These are phyloP conservation scores for Citrullus colocynthis DNA, from an alignment of 306 rosid genomes.

Conservation along the genomic window DNA sequence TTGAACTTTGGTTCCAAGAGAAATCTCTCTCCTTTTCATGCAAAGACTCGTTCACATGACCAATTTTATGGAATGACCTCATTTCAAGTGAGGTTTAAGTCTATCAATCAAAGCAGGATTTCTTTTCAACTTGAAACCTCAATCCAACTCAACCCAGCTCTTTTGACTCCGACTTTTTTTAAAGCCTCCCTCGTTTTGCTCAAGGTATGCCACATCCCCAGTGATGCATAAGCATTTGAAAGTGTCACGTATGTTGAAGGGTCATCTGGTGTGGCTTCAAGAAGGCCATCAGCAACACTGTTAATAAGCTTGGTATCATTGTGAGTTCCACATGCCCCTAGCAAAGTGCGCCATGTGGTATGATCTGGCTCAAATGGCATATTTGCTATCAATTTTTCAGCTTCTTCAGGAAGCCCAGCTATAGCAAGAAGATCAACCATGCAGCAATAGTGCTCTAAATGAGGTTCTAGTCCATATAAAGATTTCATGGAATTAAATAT, in stretches of 20 bases:
- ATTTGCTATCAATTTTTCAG: slow-evolving; percentile 31
- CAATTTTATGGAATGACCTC: not conserved
- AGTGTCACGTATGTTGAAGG: slow-evolving; percentile 59
- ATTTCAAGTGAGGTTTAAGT: not conserved
- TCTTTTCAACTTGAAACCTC: slow-evolving; percentile 43
- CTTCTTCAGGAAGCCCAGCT: slow-evolving; percentile 55
- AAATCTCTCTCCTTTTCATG: not conserved
- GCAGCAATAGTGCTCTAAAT: slow-evolving; percentile 64
- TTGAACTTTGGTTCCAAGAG: not conserved
- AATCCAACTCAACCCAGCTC: slow-evolving; percentile 85
- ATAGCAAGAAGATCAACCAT: slow-evolving; percentile 78
- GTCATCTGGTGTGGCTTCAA: slow-evolving; percentile 42
- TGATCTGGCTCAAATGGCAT: slow-evolving; percentile 71
- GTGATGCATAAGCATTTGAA: slow-evolving; percentile 58
- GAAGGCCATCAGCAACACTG: slow-evolving; percentile 42
- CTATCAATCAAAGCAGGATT: not conserved
- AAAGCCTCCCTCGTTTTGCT: slow-evolving; percentile 48
- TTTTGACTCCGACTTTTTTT: slow-evolving; percentile 40
- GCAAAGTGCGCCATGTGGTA: slow-evolving; percentile 61
- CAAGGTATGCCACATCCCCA: slow-evolving; percentile 67
- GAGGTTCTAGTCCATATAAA: slow-evolving; percentile 36
- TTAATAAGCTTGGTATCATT: slow-evolving; percentile 44
- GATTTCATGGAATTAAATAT: slow-evolving; percentile 50
- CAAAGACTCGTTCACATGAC: not conserved
- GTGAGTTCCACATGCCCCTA: slow-evolving; percentile 56